A percentile compares a stretch with the other conserved stretches of the same genome.
Conservation (phyloP, 1,139 yeast species). For the Suhomyces chickasaworum region DNA sequence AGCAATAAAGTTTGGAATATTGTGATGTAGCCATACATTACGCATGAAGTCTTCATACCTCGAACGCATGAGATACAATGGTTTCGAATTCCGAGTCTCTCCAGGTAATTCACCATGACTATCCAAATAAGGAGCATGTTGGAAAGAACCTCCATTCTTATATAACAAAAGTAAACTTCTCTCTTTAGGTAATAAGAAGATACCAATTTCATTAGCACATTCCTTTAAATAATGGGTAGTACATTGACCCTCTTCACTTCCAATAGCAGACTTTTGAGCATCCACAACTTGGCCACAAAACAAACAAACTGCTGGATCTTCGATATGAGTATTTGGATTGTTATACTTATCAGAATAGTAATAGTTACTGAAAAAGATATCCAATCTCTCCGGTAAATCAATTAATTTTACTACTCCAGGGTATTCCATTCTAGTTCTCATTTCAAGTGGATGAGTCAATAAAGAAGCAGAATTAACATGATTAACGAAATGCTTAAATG, state of each 20-base stretch:
- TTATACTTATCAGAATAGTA: constrained; percentile 49
- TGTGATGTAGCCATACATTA: constrained; percentile 77
- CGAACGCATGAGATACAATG: constrained; percentile 62
- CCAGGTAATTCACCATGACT: constrained; percentile 85
- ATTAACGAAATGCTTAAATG: constrained; percentile 19
- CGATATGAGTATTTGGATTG: constrained; percentile 44
- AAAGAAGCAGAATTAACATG: not conserved
- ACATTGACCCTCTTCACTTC: constrained; percentile 63
- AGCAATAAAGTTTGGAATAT: constrained; percentile 74
- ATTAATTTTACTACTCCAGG: constrained; percentile 67
- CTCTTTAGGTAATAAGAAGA: constrained; percentile 76
- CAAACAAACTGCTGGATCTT: constrained; percentile 86
- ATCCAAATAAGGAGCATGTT: constrained; percentile 83
- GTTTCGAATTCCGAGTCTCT: constrained; percentile 70
- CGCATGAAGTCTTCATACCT: constrained; percentile 70
- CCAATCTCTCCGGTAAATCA: constrained; percentile 67
- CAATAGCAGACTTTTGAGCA: constrained; percentile 60
- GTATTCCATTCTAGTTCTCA: constrained; percentile 47
- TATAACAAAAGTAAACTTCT: constrained; percentile 68
- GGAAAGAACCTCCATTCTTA: constrained; percentile 77
- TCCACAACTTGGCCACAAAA: constrained; percentile 76
- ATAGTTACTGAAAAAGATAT: constrained; percentile 64
- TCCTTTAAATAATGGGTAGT: constrained; percentile 63
- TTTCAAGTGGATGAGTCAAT: constrained; percentile 6
- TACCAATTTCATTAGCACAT: constrained; percentile 73